Base-by-base conservation (phyloP, 1,139 yeast species). In the Yamadazyma mexicana region DNA sequence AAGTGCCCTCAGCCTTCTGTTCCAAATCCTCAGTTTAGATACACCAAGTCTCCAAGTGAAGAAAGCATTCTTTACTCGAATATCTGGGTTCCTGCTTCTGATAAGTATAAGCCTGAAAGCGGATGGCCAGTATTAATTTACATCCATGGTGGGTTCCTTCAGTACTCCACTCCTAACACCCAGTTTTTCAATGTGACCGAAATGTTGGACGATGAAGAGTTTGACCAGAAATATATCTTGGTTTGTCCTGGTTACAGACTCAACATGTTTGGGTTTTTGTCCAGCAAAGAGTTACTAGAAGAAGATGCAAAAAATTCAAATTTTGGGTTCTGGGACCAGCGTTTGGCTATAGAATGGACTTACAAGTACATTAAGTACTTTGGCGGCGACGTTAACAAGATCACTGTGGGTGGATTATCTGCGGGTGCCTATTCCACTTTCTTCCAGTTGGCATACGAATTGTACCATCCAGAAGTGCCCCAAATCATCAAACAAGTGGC, bases 401-500 rank as follows among this genome's bases (percentile, higher is more conserved):
- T 31, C 24, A 31, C 33, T 18, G 22, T 31, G 5, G 33, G 33
- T 5, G 33, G 33, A 7, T 11, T 31, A 14, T 31, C 33, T 17
- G 33, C 33, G 4, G 33, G 33, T 17, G 33, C 33, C 4, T 31
- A 31, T n/a, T 31, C 33, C 7, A 7, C 33, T 4, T 31, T 31
- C 33, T 31, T 31, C 24, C 33, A 31, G 23, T 7, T 31, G 7
- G 33, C 33, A 11, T 31, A 31, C 14, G 33, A 31, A 18, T 17
- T 31, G 24, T 31, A 31, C 23, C 33, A 31, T 17, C 33, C 33
- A 31, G 33, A 31, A 31, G 33, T 4, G 23, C 6, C 11, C 14
- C 33, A 31, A 17, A 31, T 31, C 33, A 31, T 31, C 33, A 31
- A 31, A 31, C 33, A 31, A n/a, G 33, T 31, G 22, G 17, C 22